Evolutionary conservation across 1,139 yeast species (phyloP).

Genomic region (Nadsonia commutata): DNA sequence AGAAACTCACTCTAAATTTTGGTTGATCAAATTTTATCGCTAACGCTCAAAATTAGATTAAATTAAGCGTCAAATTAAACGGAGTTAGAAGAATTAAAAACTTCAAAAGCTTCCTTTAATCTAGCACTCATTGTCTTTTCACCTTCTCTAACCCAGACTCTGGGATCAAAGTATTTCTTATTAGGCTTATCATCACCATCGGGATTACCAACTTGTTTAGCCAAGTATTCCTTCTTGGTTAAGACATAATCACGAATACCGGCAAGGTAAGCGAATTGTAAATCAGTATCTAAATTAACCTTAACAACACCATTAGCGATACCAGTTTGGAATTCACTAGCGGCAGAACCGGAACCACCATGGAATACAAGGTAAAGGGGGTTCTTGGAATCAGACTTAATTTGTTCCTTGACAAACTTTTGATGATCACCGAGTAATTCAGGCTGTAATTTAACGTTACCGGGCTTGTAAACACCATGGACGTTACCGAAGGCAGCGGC

Average conservation of each 20-base stretch:
- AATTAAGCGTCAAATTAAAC: no score
- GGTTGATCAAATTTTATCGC: no score
- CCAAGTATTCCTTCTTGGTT: constrained; percentile 86
- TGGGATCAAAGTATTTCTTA: constrained; percentile 98
- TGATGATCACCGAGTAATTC: constrained; percentile 94
- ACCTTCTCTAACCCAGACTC: constrained; percentile 99
- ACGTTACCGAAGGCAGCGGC: constrained; percentile 99
- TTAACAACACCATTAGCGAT: constrained; percentile 91
- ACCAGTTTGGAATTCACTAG: constrained; percentile 81
- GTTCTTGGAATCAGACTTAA: constrained; percentile 38
- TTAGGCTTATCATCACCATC: constrained; percentile 95
- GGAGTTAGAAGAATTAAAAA: constrained; percentile 44
- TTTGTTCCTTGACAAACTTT: constrained; percentile 51
- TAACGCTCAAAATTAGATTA: no score
- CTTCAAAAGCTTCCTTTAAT: constrained; percentile 66
- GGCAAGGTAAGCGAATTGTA: constrained; percentile 90
- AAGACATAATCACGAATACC: constrained; percentile 97
- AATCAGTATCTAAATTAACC: constrained; percentile 98
- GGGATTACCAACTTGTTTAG: constrained; percentile 93
- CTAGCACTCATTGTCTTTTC: constrained; percentile 94
- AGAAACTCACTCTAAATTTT: no score
- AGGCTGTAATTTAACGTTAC: constrained; percentile 90
- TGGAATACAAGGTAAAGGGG: constrained; percentile 98
- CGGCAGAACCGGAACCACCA: constrained; percentile 99
- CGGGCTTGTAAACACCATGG: constrained; percentile 99